These are phyloP conservation scores for Pseudozyma flocculosa DNA, from an alignment of 1,284 basidiomycete species.

Conservation along the genomic window DNA sequence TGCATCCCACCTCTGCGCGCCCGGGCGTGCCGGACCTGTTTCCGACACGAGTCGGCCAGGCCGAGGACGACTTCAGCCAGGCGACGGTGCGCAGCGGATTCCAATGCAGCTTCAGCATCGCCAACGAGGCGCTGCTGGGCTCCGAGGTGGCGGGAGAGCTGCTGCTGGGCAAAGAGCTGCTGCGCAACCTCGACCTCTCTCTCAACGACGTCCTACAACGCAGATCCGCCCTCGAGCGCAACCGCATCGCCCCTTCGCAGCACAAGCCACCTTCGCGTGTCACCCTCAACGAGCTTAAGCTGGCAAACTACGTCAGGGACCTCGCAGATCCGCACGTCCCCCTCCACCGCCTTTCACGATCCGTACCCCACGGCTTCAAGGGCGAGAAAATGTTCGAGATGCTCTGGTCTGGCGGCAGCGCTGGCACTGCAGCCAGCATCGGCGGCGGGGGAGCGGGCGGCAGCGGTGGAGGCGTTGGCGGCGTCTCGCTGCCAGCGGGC, in stretches of 20 bases:
- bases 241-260: conserved; percentile 13
- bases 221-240: conserved; percentile 17
- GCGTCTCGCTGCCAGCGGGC: too few species aligned
- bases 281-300: conserved; percentile 84
- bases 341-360: conserved; percentile 78
- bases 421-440: too few species aligned
- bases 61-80: conserved; percentile 80
- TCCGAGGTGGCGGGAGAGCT: conserved; percentile 63
- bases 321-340: conserved; percentile 86
- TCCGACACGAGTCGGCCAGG: conserved; percentile 77
- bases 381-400: conserved; percentile 87
- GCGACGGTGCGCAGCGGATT: conserved; percentile 78
- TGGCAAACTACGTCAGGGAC: conserved; percentile 84
- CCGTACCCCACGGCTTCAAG: conserved; percentile 88
- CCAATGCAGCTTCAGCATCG: conserved; percentile 59
- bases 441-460: too few species aligned
- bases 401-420: conserved; percentile 65
- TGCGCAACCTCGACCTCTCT: conserved; percentile 25
- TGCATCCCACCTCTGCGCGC: conserved; percentile 29
- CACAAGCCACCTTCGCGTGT: conserved; percentile 63
- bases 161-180: conserved; percentile 52
- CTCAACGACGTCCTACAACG: conserved; percentile 38
- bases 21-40: conserved; percentile 69
- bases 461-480: too few species aligned
- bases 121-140: conserved; percentile 64